Conservation (phyloP, 352 stramenopile genomes). For the Phytopythium vexans region DNA sequence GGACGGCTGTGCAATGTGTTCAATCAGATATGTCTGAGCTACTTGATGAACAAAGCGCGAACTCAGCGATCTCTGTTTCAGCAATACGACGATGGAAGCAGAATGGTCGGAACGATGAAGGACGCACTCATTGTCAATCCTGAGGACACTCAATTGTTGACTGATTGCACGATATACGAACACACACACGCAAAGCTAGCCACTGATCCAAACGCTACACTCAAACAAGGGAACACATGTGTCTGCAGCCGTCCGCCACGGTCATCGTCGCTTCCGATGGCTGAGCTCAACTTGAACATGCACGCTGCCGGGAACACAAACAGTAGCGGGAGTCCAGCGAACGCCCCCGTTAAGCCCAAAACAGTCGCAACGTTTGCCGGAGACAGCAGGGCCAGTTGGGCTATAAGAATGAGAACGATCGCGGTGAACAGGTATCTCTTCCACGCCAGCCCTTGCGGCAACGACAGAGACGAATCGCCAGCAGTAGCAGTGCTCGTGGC, state of each 20-base stretch:
- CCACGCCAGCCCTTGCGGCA: slow-evolving; percentile 6
- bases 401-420: slow-evolving; percentile 23
- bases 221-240: too few species aligned
- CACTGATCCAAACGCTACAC: too few species aligned
- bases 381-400: slow-evolving; percentile 37
- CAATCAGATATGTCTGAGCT: too few species aligned
- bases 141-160: too few species aligned
- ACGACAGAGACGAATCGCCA: neutral
- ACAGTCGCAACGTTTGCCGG: slow-evolving; percentile 20
- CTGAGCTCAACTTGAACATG: slow-evolving; percentile 36
- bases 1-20: too few species aligned
- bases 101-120: too few species aligned
- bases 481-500: neutral
- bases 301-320: slow-evolving; percentile 52
- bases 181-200: too few species aligned
- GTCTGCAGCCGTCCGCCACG: slow-evolving; percentile 13
- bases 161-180: too few species aligned
- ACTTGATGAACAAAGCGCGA: too few species aligned
- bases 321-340: slow-evolving; percentile 34
- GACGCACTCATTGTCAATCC: too few species aligned
- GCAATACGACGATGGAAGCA: too few species aligned
- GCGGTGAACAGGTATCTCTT: slow-evolving; percentile 17
- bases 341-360: slow-evolving; percentile 37
- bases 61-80: too few species aligned
- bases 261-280: slow-evolving; percentile 5